phyloP scores from a whole-genome alignment of 495 filamentous ascomycete genomes.

The Massariosphaeria phaeospora region DNA sequence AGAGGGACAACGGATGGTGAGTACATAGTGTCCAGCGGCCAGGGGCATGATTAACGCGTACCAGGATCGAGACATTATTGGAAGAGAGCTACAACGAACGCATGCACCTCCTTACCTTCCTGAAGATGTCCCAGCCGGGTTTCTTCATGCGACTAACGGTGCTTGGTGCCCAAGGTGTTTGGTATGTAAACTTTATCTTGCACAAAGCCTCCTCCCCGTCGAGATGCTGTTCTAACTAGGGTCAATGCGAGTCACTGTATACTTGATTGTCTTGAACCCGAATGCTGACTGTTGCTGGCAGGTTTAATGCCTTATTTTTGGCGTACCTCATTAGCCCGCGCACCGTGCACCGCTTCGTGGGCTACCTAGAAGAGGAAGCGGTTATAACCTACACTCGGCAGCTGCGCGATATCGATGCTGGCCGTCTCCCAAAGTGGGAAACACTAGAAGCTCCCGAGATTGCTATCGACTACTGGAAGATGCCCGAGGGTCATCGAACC shows the following conservation, averaged over 20 bases:
- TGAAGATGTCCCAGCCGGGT: conserved; percentile 85
- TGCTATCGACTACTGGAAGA: conserved; percentile 84
- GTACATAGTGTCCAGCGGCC: neutral
- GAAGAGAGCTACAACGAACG: conserved; percentile 95
- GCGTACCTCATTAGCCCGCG: conserved; percentile 83
- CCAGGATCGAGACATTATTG: conserved; percentile 82
- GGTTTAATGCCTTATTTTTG: conserved; percentile 91
- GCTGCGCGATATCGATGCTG: conserved; percentile 78
- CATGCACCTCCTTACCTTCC: conserved; percentile 92
- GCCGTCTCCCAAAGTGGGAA: conserved; percentile 77
- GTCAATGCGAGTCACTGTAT: too few relatives aligned
- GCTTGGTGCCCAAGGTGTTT: conserved; percentile 77
- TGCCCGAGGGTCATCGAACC: conserved; percentile 75
- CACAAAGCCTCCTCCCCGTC: too few relatives aligned
- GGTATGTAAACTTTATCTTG: too few relatives aligned
- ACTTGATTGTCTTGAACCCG: too few relatives aligned
- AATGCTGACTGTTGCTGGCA: too few relatives aligned
- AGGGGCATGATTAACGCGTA: conserved; percentile 4
- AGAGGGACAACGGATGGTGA: conserved; percentile 90
- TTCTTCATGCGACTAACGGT: conserved; percentile 86
- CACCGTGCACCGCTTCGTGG: conserved; percentile 92
- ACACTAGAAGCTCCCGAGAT: conserved; percentile 78
- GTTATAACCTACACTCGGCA: conserved; percentile 90
- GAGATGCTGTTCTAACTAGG: too few relatives aligned
- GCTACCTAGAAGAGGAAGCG: conserved; percentile 94